These are phyloP conservation scores for Podospora bellae-mahoneyi DNA, from an alignment of 495 filamentous ascomycete genomes.

Conservation along the genomic window DNA sequence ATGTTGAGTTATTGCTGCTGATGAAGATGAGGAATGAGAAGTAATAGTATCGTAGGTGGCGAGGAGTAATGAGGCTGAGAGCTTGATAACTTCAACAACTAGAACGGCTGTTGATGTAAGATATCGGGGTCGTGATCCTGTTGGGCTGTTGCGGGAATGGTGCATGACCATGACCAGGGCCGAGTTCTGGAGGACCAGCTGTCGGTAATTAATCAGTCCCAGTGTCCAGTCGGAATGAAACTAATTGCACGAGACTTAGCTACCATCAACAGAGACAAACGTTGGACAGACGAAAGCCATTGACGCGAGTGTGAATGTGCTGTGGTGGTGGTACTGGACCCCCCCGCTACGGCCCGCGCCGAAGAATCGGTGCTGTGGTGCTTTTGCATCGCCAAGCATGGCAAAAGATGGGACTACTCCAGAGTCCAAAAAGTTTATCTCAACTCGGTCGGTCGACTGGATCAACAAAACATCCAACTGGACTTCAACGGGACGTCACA, in stretches of 20 bases:
- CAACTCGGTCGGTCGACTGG: background rate
- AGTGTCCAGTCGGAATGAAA: background rate
- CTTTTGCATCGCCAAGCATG: conserved; percentile 8
- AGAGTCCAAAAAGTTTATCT: conserved; percentile 8
- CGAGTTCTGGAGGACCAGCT: conserved; percentile 58
- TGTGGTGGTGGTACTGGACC: background rate
- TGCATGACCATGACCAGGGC: conserved; percentile 59
- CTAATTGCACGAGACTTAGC: background rate
- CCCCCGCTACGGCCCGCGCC: conserved; percentile 1
- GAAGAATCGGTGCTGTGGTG: background rate
- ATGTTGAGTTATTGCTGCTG: conserved; percentile 54
- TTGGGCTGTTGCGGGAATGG: conserved; percentile 65
- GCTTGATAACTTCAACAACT: conserved; percentile 67
- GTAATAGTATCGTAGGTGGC: conserved; percentile 33
- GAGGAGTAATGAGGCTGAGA: conserved; percentile 60
- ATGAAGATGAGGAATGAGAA: conserved; percentile 56
- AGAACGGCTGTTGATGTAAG: conserved; percentile 72
- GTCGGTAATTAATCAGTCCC: conserved; percentile 15
- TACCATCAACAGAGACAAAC: conserved; percentile 19
- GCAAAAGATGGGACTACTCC: background rate
- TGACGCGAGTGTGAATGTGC: background rate
- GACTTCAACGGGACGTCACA: too few relatives aligned
- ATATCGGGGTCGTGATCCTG: conserved; percentile 62
- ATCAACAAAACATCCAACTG: conserved; percentile 3
- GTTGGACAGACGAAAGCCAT: conserved; percentile 18